Evolutionary conservation across 768 basidiomycete genomes (phyloP).

Genomic region (Serendipita sp.): DNA sequence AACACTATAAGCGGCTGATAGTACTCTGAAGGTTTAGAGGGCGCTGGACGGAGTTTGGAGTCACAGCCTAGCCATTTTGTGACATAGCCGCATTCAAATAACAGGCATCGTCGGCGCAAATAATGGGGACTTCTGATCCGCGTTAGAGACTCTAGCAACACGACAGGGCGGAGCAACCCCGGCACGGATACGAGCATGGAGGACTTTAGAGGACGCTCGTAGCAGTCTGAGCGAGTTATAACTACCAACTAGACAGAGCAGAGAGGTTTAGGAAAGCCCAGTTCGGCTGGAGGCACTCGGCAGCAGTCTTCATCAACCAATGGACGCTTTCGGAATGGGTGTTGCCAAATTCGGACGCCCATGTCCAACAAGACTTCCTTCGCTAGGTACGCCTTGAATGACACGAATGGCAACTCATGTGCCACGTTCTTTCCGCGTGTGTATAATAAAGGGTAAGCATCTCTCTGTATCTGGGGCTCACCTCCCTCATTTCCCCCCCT

Average conservation of each 20-base stretch:
- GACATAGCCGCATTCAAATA: background rate
- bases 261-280: background rate
- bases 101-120: background rate
- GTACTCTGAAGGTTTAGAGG: background rate
- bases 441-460: background rate
- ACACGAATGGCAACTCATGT: background rate
- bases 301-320: background rate
- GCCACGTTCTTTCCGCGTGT: background rate
- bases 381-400: background rate
- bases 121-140: slow-evolving; percentile 6
- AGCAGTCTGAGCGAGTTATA: background rate
- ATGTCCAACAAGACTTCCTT: too few relatives aligned
- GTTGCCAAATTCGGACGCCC: background rate
- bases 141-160: background rate
- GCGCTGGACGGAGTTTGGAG: background rate
- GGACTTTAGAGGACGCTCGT: background rate
- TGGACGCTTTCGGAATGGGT: background rate
- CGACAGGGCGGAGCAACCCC: background rate
- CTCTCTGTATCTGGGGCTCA: background rate
- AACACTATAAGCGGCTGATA: background rate
- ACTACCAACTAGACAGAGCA: background rate
- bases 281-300: background rate
- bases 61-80: background rate
- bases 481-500: background rate
- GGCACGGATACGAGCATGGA: background rate